phyloP scores from a whole-genome alignment of 768 basidiomycete species.

The Royoungia palumana region DNA sequence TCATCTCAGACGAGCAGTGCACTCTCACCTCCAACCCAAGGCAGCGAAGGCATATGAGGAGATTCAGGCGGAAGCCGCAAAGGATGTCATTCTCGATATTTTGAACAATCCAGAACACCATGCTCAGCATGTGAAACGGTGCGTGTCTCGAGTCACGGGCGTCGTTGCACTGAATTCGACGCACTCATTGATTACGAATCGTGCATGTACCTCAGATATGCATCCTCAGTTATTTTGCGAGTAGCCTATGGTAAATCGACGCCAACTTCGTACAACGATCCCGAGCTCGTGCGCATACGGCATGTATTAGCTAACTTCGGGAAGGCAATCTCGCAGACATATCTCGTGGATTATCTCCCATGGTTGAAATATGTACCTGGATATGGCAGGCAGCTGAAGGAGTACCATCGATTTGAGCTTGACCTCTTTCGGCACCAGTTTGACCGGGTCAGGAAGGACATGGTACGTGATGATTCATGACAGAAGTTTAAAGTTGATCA shows the following conservation, averaged over 20 bases:
- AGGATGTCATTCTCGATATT: constrained; percentile 16
- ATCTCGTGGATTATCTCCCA: constrained; percentile 34
- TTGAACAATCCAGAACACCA: constrained; percentile 15
- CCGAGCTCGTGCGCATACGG: constrained; percentile 16
- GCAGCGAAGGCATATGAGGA: constrained; percentile 43
- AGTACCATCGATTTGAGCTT: constrained; percentile 51
- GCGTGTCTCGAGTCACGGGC: neutral
- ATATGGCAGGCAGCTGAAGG: constrained; percentile 49
- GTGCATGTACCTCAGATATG: constrained; percentile 13
- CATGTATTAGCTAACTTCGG: constrained; percentile 21
- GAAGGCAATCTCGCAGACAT: constrained; percentile 29
- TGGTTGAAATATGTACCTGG: constrained; percentile 48
- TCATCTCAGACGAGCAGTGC: constrained; percentile 51
- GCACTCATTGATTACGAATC: neutral
- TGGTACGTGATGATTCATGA: neutral
- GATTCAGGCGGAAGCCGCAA: constrained; percentile 36
- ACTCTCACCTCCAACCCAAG: constrained; percentile 51
- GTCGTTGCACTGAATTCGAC: neutral
- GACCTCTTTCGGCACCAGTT: constrained; percentile 45
- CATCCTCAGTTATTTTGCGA: constrained; percentile 19
- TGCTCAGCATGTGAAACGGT: constrained; percentile 13
- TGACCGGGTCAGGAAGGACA: constrained; percentile 16
- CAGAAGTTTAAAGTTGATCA: too few species aligned
- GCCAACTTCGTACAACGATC: constrained; percentile 16
- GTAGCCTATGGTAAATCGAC: constrained; percentile 26